A percentile compares a stretch with the other conserved stretches of the same genome.
phyloP scores from a whole-genome alignment of 1,139 yeast genomes.

The Yamadazyma songkhlaensis region DNA sequence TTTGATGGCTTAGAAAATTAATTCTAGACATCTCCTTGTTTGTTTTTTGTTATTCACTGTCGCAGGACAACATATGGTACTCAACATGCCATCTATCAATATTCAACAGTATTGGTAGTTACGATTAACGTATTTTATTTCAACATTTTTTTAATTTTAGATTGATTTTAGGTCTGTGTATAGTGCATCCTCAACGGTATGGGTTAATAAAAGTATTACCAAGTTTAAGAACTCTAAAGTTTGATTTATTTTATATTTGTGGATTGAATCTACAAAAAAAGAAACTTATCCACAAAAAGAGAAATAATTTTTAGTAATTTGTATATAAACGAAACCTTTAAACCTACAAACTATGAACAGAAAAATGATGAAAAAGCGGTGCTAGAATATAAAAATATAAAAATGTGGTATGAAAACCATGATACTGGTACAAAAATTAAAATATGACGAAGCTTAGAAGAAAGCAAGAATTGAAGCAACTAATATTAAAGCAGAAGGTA shows the following conservation, averaged over 20 bases:
- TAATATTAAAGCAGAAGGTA: conserved; percentile 5
- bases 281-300: too few species aligned
- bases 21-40: conserved; percentile 5
- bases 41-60: conserved; percentile 20
- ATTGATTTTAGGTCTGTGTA: conserved; percentile 20
- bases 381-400: too few species aligned
- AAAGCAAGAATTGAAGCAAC: conserved; percentile 9
- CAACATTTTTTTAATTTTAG: conserved; percentile 1
- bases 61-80: conserved; percentile 23
- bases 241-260: too few species aligned
- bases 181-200: conserved; percentile 24
- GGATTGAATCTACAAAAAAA: too few species aligned
- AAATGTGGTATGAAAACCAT: too few species aligned
- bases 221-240: too few species aligned
- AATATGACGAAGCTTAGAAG: not conserved
- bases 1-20: conserved; percentile 24
- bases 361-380: too few species aligned
- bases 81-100: conserved; percentile 16
- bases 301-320: too few species aligned
- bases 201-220: conserved; percentile 9
- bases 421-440: too few species aligned
- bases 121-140: too few species aligned
- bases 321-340: too few species aligned
- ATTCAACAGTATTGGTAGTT: conserved; percentile 13
- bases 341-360: too few species aligned